Evolutionary conservation across 352 stramenopile genomes (phyloP).

Genomic region (Globisporangium apiculatum): DNA sequence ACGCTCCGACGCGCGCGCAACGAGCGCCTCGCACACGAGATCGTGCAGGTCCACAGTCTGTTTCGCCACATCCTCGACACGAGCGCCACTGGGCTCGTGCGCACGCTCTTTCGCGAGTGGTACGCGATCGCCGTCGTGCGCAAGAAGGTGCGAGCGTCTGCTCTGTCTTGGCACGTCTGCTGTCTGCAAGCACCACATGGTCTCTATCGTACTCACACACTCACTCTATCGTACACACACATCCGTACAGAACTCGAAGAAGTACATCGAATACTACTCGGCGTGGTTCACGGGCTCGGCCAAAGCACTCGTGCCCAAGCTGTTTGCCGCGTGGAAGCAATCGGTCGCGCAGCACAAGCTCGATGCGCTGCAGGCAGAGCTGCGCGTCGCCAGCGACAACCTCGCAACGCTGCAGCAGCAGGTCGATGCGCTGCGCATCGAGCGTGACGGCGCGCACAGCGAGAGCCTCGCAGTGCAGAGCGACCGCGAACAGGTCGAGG

Average conservation of each 20-base stretch:
- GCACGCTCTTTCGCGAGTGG: slow-evolving; percentile 61
- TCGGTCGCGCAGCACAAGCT: slow-evolving; percentile 20
- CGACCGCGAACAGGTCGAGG: slow-evolving; percentile 55
- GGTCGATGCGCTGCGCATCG: slow-evolving; percentile 38
- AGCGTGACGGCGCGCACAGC: slow-evolving; percentile 41
- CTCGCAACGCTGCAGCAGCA: slow-evolving; percentile 37
- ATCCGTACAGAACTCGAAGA: slow-evolving; percentile 46
- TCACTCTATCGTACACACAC: no score
- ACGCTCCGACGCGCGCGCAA: slow-evolving; percentile 43
- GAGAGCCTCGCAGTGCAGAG: slow-evolving; percentile 46
- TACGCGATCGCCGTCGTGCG: slow-evolving; percentile 44
- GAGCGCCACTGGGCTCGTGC: slow-evolving; percentile 35
- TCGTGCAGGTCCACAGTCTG: slow-evolving; percentile 45
- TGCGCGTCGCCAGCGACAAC: slow-evolving; percentile 24
- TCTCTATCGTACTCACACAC: no score
- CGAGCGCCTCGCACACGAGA: slow-evolving; percentile 44
- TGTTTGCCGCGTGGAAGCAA: slow-evolving; percentile 52
- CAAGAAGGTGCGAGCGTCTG: slow-evolving; percentile 42
- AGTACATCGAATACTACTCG: slow-evolving; percentile 69
- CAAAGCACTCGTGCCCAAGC: slow-evolving; percentile 41
- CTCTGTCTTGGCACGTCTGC: background rate
- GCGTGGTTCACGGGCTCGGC: slow-evolving; percentile 55
- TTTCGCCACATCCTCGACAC: slow-evolving; percentile 43
- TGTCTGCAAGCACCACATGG: no score
- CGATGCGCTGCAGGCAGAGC: slow-evolving; percentile 28